Percentiles rank a stretch among this genome's conserved stretches.
phyloP scores from a whole-genome alignment of 1,139 yeast genomes.

The Diutina pseudorugosa region DNA sequence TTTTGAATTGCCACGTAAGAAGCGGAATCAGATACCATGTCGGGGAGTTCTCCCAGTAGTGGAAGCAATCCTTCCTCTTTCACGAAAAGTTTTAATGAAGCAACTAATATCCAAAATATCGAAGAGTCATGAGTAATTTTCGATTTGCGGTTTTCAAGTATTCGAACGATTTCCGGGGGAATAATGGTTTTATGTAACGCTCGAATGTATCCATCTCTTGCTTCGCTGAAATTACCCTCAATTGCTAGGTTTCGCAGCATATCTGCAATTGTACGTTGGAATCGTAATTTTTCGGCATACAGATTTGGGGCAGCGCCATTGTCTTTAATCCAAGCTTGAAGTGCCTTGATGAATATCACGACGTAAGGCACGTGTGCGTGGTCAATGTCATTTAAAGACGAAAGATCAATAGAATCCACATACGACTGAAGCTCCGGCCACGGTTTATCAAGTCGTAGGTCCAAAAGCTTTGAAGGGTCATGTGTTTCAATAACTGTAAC shows the following conservation, averaged over 20 bases:
- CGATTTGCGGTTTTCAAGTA: conserved; percentile 17
- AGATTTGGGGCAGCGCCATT: conserved; percentile 25
- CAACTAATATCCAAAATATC: conserved; percentile 51
- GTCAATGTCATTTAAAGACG: conserved; percentile 32
- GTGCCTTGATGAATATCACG: conserved; percentile 48
- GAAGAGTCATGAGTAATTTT: conserved; percentile 12
- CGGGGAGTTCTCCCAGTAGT: conserved; percentile 67
- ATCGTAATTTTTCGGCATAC: conserved; percentile 34
- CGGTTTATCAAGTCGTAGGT: conserved; percentile 58
- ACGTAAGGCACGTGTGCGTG: conserved; percentile 69
- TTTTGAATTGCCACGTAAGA: conserved; percentile 47
- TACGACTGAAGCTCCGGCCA: conserved; percentile 61
- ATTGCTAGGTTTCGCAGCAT: conserved; percentile 22
- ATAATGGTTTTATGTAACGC: conserved; percentile 31
- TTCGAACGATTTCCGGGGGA: conserved; percentile 22
- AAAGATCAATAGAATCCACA: conserved; percentile 39
- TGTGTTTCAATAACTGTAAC: conserved; percentile 69
- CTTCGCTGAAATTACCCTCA: conserved; percentile 65
- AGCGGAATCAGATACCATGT: conserved; percentile 74
- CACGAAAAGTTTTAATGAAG: conserved; percentile 44
- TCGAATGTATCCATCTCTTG: conserved; percentile 44
- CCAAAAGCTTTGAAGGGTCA: conserved; percentile 48
- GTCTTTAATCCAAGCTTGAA: conserved; percentile 30
- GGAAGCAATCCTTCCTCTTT: conserved; percentile 40
- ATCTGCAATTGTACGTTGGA: conserved; percentile 26